A percentile compares a stretch with the other conserved stretches of the same genome.
Evolutionary conservation across 495 filamentous ascomycete species (phyloP).

Genomic region (Daldinia loculata): DNA sequence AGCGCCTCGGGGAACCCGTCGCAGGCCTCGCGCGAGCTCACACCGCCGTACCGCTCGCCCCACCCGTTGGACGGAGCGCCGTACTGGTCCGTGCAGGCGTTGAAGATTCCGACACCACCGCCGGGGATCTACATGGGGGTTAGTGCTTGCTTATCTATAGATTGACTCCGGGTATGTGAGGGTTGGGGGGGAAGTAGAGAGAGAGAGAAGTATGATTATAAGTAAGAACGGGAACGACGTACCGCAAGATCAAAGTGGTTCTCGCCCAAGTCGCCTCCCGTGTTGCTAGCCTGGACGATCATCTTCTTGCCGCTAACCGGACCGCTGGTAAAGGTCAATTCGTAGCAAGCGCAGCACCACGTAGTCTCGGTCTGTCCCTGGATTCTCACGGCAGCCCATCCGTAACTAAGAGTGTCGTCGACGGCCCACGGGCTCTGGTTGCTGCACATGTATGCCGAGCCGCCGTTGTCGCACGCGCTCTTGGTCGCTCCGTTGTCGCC

Average conservation of each 20-base stretch:
- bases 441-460: slow-evolving; percentile 69
- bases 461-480: slow-evolving; percentile 62
- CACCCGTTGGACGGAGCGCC: slow-evolving; percentile 65
- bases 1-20: slow-evolving; percentile 63
- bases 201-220: slow-evolving; percentile 43
- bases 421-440: slow-evolving; percentile 71
- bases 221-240: slow-evolving; percentile 26
- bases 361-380: slow-evolving; percentile 58
- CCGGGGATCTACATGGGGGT: slow-evolving; percentile 63
- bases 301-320: slow-evolving; percentile 67
- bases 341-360: slow-evolving; percentile 76
- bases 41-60: slow-evolving; percentile 71
- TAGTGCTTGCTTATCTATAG: background rate
- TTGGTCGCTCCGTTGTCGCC: slow-evolving; percentile 56
- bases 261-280: slow-evolving; percentile 64
- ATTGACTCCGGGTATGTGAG: background rate
- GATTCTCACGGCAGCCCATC: slow-evolving; percentile 69
- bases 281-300: slow-evolving; percentile 75
- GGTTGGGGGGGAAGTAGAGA: slow-evolving; percentile 49
- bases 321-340: slow-evolving; percentile 70
- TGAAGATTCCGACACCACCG: slow-evolving; percentile 71
- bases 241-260: slow-evolving; percentile 72
- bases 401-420: slow-evolving; percentile 64
- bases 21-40: slow-evolving; percentile 61
- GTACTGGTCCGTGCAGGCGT: slow-evolving; percentile 70